These are phyloP conservation scores for Xerophyta viscosa DNA, from an alignment of 106 monocot genomes.

Conservation along the genomic window DNA sequence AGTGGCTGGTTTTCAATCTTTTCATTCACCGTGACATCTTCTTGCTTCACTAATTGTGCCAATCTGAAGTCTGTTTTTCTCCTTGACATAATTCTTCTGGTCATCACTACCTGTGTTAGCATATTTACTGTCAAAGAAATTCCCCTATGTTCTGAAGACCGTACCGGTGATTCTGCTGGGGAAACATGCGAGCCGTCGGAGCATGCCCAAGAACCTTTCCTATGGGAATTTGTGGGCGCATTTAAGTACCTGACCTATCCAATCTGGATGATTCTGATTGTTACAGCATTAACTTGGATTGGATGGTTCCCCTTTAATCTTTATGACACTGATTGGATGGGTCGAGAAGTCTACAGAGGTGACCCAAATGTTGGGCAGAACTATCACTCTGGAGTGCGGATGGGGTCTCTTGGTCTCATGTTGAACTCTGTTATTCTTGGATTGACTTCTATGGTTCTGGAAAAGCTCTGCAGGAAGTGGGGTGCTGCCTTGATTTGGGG, in stretches of 20 bases:
- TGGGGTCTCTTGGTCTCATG: constrained; percentile 89
- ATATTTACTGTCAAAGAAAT: constrained; percentile 58
- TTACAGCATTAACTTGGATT: constrained; percentile 70
- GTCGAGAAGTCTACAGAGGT: constrained; percentile 83
- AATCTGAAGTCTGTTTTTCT: constrained; percentile 94
- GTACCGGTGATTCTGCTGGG: constrained; percentile 14
- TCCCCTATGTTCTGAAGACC: constrained; percentile 21
- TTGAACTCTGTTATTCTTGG: constrained; percentile 87
- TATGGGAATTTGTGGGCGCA: constrained; percentile 76
- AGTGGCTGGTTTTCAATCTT: constrained; percentile 70
- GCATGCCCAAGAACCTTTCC: constrained; percentile 53
- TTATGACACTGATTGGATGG: constrained; percentile 98
- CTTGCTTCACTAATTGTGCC: constrained; percentile 69
- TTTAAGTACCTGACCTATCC: constrained; percentile 57
- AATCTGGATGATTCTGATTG: constrained; percentile 75
- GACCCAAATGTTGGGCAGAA: constrained; percentile 48
- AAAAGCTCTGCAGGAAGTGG: constrained; percentile 75
- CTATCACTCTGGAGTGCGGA: constrained; percentile 79
- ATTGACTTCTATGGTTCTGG: constrained; percentile 59
- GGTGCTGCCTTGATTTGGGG: constrained; percentile 88
- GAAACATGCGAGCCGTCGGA: constrained; percentile 21
- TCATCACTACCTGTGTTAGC: constrained; percentile 53
- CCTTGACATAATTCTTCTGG: constrained; percentile 66
- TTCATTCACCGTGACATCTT: constrained; percentile 64
- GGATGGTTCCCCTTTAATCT: constrained; percentile 86